Base-by-base conservation (phyloP, 2,329 filamentous ascomycete genomes). In the Diaporthe sp. region DNA sequence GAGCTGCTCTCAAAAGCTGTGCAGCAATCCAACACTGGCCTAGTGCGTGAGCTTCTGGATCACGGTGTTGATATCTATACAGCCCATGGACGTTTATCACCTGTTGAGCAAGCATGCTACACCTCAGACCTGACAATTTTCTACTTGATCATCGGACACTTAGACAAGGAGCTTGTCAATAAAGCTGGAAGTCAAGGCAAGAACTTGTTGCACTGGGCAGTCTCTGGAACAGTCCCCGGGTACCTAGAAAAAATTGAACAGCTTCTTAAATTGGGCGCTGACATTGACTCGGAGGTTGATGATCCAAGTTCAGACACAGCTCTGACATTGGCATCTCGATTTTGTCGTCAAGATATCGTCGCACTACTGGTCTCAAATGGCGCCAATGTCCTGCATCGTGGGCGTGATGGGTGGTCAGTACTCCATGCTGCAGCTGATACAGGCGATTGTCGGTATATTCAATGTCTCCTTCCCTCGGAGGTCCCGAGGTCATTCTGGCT, bases 401-500 rank as follows among this genome's bases (percentile, higher is more conserved):
- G 4, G 3, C 25, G 8, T 31, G 60, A 65, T 9, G 42, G 60
- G 17, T 65, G 60, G 60, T 12, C 39, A 31, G 12, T 65, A 22
- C 39, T 65, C 4, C 39, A 65, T 28, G n/a, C 60, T 46, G 8
- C 60, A 22, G 60, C 60, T 13, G 7, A 1, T 3, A 31, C 60
- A 12, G 60, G 39, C 4, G 39, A 28, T 6, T 1, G 34, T 65
- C n/a, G 4, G 39, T 31, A 65, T 8, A 12, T 46, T 3, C 39
- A 4, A 12, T 2, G 4, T 12, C 4, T 28, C 0, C 0, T 19
- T 22, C 28, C 6, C 9, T 5, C 13, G 22, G 8, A 62, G 0
- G 3, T 13, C 0, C 25, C 39, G 1, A 8, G 0, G 2, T 31
- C 25, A 22, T 46, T 13, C 17, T 65, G 60, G 60, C 3, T 13